Percentiles rank a stretch among this genome's conserved stretches.
These are phyloP conservation scores for Erucastrum elatum DNA, from an alignment of 345 rosid genomes.

Conservation along the genomic window DNA sequence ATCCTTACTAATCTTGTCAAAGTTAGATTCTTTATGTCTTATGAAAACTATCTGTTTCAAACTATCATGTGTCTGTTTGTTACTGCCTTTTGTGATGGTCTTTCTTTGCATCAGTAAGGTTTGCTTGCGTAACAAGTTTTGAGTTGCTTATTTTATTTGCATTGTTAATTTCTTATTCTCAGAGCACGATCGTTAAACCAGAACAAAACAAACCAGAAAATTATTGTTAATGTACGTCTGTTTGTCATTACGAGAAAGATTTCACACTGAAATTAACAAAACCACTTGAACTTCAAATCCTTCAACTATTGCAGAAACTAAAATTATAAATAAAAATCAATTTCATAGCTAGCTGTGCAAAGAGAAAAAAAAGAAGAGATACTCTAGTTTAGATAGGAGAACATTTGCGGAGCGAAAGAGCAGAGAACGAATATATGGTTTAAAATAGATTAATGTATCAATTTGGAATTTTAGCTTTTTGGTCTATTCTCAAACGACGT, in stretches of 20 bases:
- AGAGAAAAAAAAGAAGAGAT: not conserved
- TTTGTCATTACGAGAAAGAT: not conserved
- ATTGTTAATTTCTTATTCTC: not conserved
- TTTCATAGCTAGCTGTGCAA: not conserved
- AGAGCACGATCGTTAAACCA: not conserved
- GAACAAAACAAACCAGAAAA: not conserved
- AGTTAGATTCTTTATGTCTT: not conserved
- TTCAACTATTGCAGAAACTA: not conserved
- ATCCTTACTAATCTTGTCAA: not conserved
- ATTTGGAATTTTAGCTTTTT: not conserved
- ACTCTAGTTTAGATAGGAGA: not conserved
- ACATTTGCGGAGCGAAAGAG: not conserved
- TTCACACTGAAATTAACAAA: not conserved
- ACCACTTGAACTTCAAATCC: not conserved
- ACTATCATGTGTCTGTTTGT: not conserved
- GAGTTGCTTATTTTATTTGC: not conserved
- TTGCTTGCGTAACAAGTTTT: not conserved
- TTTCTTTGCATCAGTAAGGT: not conserved
- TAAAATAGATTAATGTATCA: no score
- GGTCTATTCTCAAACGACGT: not conserved
- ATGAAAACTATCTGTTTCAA: not conserved
- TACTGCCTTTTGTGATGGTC: not conserved
- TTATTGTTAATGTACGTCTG: not conserved
- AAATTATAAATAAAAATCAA: no score
- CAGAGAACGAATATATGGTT: not conserved